These are phyloP conservation scores for Cucumis variabilis DNA, from an alignment of 331 rosid genomes.

Conservation along the genomic window DNA sequence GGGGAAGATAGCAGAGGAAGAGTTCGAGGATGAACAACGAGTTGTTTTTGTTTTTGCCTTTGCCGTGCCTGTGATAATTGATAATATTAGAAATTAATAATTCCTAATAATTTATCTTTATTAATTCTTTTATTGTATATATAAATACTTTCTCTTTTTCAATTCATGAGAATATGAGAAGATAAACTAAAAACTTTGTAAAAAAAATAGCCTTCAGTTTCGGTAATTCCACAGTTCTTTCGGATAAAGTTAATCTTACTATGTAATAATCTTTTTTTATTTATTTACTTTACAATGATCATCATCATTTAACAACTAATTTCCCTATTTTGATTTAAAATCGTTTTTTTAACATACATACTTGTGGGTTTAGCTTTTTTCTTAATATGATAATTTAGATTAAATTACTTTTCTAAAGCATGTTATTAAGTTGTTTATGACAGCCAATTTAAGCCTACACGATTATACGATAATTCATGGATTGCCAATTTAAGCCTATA, in stretches of 20 bases:
- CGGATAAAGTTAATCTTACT: background rate
- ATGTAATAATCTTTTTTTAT: background rate
- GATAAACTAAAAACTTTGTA: background rate
- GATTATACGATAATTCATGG: too few species aligned
- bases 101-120: background rate
- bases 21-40: slow-evolving; percentile 20
- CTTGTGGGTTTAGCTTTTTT: background rate
- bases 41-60: background rate
- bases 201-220: background rate
- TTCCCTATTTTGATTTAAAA: background rate
- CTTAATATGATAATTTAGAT: background rate
- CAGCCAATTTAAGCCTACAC: too few species aligned
- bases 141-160: background rate
- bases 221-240: background rate
- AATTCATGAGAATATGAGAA: background rate
- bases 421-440: background rate
- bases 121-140: too few species aligned
- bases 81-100: slow-evolving; percentile 10
- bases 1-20: slow-evolving; percentile 26
- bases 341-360: background rate
- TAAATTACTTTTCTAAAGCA: too few species aligned
- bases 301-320: background rate
- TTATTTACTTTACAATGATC: background rate
- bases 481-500: too few species aligned
- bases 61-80: slow-evolving; percentile 13